Conservation (phyloP, 192 early-diverging fungal genomes). For the Pilobolus umbonatus region DNA sequence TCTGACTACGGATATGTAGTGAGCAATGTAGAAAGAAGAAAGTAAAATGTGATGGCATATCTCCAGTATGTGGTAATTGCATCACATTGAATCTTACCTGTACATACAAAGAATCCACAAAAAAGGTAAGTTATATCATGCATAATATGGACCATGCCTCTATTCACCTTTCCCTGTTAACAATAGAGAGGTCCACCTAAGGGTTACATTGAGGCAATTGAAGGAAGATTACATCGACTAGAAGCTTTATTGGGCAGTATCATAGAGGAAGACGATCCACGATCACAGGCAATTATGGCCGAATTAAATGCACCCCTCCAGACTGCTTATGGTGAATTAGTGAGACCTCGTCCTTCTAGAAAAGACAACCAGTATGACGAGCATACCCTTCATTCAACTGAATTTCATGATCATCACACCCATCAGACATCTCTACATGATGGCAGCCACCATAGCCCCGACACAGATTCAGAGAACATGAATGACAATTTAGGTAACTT, state of each 20-base stretch:
- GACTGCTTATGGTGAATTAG: constrained; percentile 32
- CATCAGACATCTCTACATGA: too few species aligned
- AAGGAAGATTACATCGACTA: constrained; percentile 65
- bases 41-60: constrained; percentile 76
- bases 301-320: constrained; percentile 35
- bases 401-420: too few species aligned
- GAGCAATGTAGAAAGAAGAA: constrained; percentile 79
- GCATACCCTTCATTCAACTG: neutral
- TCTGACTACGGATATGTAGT: constrained; percentile 26
- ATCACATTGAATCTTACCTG: constrained; percentile 55
- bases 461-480: neutral
- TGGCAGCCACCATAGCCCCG: neutral
- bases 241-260: constrained; percentile 63
- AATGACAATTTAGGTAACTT: constrained; percentile 48
- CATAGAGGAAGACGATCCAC: constrained; percentile 48
- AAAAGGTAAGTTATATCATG: constrained; percentile 22
- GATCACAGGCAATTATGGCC: constrained; percentile 31
- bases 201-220: constrained; percentile 83
- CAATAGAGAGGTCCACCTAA: constrained; percentile 75
- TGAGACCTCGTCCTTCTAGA: constrained; percentile 22
- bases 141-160: neutral
- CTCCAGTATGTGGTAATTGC: constrained; percentile 68
- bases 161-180: neutral
- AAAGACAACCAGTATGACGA: neutral
- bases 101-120: constrained; percentile 51